A percentile compares a stretch with the other conserved stretches of the same genome.
Evolutionary conservation across 352 stramenopile species (phyloP).

Genomic region (Phytophthora chlamydospora): DNA sequence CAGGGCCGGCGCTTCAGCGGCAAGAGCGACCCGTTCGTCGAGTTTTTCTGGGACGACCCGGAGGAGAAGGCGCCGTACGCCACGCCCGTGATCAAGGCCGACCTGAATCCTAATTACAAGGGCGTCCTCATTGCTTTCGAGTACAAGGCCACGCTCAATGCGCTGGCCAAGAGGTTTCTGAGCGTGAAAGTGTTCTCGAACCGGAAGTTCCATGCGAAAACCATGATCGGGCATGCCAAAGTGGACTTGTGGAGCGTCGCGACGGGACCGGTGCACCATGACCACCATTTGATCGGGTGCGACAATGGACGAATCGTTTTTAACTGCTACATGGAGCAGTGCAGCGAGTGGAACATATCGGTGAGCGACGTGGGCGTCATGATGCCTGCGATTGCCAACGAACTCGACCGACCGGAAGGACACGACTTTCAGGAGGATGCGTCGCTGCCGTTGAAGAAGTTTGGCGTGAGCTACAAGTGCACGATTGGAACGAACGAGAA

Average conservation of each 20-base stretch:
- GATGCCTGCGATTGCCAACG: conserved; percentile 89
- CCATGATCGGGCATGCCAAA: conserved; percentile 73
- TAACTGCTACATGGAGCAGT: conserved; percentile 93
- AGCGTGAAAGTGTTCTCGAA: conserved; percentile 87
- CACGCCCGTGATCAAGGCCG: conserved; percentile 84
- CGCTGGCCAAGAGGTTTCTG: conserved; percentile 62
- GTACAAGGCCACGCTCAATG: conserved; percentile 73
- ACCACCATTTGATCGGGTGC: conserved; percentile 86
- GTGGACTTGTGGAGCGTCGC: conserved; percentile 86
- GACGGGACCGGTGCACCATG: conserved; percentile 86
- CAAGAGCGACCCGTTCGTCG: conserved; percentile 88
- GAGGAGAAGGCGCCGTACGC: conserved; percentile 72
- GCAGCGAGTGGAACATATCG: conserved; percentile 90
- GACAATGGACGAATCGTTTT: conserved; percentile 90
- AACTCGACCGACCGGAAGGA: conserved; percentile 87
- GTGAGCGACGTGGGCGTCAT: conserved; percentile 89
- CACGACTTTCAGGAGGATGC: conserved; percentile 92
- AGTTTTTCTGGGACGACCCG: conserved; percentile 88
- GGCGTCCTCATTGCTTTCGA: conserved; percentile 87
- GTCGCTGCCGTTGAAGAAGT: conserved; percentile 88
- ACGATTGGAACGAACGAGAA: conserved; percentile 88
- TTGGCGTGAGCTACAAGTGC: conserved; percentile 91
- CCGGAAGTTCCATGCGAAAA: conserved; percentile 78
- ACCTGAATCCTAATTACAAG: conserved; percentile 91
- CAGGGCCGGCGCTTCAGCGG: conserved; percentile 79